Percentiles rank a stretch among this genome's conserved stretches.
phyloP scores from a whole-genome alignment of 2,329 filamentous ascomycete genomes.

The Myriosclerotinia curreyana region DNA sequence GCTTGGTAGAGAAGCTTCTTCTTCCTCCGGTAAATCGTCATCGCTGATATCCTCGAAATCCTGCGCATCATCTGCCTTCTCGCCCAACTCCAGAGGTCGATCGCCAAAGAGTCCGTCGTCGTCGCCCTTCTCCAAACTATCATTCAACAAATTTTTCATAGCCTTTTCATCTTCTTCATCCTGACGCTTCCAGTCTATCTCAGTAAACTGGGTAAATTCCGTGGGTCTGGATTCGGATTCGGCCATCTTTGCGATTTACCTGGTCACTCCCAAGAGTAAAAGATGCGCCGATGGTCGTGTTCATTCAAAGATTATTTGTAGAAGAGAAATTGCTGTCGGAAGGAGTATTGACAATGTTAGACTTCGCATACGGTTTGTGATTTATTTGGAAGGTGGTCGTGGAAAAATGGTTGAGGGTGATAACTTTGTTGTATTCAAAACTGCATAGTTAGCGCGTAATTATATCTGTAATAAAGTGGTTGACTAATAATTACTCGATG shows the following conservation, averaged over 20 bases:
- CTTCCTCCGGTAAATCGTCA: slow-evolving; percentile 83
- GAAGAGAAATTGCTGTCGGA: not conserved
- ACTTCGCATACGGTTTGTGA: not conserved
- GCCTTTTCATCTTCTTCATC: slow-evolving; percentile 50
- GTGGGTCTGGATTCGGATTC: slow-evolving; percentile 19
- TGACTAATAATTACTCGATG: too few relatives aligned
- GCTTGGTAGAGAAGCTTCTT: slow-evolving; percentile 44
- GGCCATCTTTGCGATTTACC: slow-evolving; percentile 26
- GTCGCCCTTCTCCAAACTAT: slow-evolving; percentile 42
- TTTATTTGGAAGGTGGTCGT: not conserved
- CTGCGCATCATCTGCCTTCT: slow-evolving; percentile 88
- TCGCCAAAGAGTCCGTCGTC: slow-evolving; percentile 44
- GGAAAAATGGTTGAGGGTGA: not conserved
- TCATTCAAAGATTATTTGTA: slow-evolving; percentile 8
- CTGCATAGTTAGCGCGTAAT: slow-evolving; percentile 15
- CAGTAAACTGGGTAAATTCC: slow-evolving; percentile 27
- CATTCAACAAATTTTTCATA: slow-evolving; percentile 46
- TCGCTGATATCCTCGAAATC: slow-evolving; percentile 92
- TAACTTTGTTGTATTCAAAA: not conserved
- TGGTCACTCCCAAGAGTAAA: slow-evolving; percentile 16
- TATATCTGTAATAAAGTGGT: not conserved
- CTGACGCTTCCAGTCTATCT: slow-evolving; percentile 45
- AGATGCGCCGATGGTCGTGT: slow-evolving; percentile 15
- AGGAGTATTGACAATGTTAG: not conserved
- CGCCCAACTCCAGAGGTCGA: slow-evolving; percentile 57